Evolutionary conservation across 2,329 filamentous ascomycete species (phyloP).

Genomic region (Ophiostoma ulmi): DNA sequence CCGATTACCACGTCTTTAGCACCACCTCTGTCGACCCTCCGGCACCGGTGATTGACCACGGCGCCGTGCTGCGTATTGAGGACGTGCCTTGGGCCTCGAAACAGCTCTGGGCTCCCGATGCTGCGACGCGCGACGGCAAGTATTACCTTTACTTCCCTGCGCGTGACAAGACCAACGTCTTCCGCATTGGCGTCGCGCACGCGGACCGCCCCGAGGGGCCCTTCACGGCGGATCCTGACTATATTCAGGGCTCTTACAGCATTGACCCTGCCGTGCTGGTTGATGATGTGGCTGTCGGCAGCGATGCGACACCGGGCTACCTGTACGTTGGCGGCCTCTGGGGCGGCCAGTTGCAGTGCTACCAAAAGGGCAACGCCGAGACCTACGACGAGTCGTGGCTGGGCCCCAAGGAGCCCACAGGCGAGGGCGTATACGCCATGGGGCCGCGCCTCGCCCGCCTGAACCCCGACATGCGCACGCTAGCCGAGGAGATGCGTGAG

Average conservation of each 20-base stretch:
- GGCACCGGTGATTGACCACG: constrained; percentile 64
- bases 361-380: constrained; percentile 43
- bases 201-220: constrained; percentile 61
- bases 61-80: constrained; percentile 58
- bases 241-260: constrained; percentile 65
- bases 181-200: constrained; percentile 69
- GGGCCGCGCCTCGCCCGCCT: constrained; percentile 62
- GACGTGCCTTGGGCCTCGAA: constrained; percentile 73
- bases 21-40: constrained; percentile 47
- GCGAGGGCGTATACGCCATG: constrained; percentile 53
- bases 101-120: constrained; percentile 78
- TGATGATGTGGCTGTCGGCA: constrained; percentile 62
- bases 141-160: constrained; percentile 78
- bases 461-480: constrained; percentile 59
- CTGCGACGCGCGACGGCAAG: constrained; percentile 58
- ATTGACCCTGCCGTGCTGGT: constrained; percentile 75
- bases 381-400: constrained; percentile 52
- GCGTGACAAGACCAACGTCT: constrained; percentile 62
- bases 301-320: constrained; percentile 38
- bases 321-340: constrained; percentile 75
- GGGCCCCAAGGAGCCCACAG: constrained; percentile 55
- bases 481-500: constrained; percentile 53
- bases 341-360: constrained; percentile 77
- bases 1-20: constrained; percentile 75
- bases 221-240: constrained; percentile 59